phyloP scores from a whole-genome alignment of 371 early-diverging fungal genomes.

The Mortierella sp. region DNA sequence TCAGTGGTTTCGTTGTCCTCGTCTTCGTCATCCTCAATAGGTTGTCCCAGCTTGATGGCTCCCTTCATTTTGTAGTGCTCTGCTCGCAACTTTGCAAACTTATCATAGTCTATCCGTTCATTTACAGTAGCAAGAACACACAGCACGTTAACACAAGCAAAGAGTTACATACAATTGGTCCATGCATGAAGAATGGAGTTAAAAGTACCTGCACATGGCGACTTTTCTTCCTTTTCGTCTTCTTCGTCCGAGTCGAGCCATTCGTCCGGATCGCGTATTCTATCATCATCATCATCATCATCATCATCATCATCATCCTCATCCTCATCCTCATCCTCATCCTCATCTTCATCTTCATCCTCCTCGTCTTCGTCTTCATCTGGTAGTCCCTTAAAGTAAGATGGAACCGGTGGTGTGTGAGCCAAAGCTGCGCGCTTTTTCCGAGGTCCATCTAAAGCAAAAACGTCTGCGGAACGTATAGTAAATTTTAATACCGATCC shows the following conservation, averaged over 20 bases:
- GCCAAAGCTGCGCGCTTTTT: conserved; percentile 45
- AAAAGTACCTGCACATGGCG: conserved; percentile 2
- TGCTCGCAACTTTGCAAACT: conserved; percentile 79
- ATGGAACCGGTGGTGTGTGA: conserved; percentile 44
- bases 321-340: conserved; percentile 55
- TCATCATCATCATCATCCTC: conserved; percentile 58
- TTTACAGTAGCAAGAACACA: neutral
- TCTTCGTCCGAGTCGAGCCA: conserved; percentile 54
- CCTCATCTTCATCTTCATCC: conserved; percentile 49
- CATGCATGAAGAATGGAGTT: neutral
- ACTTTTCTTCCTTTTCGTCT: conserved; percentile 8
- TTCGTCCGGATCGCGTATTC: conserved; percentile 60
- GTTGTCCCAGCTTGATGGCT: conserved; percentile 63
- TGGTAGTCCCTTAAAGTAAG: conserved; percentile 32
- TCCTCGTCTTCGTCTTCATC: conserved; percentile 45
- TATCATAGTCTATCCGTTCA: conserved; percentile 64
- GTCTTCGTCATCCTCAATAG: conserved; percentile 57
- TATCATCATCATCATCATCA: conserved; percentile 57
- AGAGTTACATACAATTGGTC: too few relatives aligned
- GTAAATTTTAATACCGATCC: too few relatives aligned
- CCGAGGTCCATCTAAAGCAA: conserved; percentile 33
- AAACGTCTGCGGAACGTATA: too few relatives aligned
- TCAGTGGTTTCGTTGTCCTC: conserved; percentile 56
- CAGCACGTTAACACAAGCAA: neutral
- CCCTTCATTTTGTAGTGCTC: conserved; percentile 89